Conservation (phyloP, 208 protist genomes). For the Acanthamoeba castellanii region DNA sequence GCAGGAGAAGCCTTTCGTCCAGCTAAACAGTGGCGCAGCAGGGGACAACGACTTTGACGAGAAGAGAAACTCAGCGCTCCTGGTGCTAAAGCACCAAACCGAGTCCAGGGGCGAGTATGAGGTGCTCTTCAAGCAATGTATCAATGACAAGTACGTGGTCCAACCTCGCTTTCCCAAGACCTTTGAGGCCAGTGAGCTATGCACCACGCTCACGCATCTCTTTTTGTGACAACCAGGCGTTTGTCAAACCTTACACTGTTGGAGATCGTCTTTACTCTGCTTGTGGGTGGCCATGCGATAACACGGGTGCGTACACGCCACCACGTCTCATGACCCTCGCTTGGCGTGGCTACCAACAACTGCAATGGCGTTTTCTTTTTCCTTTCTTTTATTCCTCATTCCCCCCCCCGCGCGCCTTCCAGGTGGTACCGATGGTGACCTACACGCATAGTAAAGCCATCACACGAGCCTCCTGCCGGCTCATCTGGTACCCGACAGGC, state of each 20-base stretch:
- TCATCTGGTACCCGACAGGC: slow-evolving; percentile 28
- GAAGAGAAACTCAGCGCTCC: background rate
- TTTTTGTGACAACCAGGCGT: background rate
- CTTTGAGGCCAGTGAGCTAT: background rate
- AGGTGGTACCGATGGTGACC: slow-evolving; percentile 53
- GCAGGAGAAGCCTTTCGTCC: background rate
- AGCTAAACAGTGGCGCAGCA: background rate
- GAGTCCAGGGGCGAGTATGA: background rate
- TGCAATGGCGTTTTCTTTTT: background rate
- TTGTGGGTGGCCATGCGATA: background rate
- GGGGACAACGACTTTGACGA: background rate
- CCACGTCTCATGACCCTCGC: background rate
- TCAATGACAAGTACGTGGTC: background rate
- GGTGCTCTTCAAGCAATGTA: slow-evolving; percentile 50
- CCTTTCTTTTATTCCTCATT: too few species aligned
- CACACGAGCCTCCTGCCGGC: slow-evolving; percentile 40
- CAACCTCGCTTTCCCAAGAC: background rate
- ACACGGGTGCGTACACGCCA: background rate
- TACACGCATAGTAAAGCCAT: slow-evolving; percentile 66
- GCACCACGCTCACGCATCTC: background rate
- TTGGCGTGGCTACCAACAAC: too few species aligned
- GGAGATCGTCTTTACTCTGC: slow-evolving; percentile 21
- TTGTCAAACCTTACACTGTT: slow-evolving; percentile 33
- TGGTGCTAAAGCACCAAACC: slow-evolving; percentile 23
- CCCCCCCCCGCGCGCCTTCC: background rate